These are phyloP conservation scores for Globisporangium rhizosaccharum DNA, from an alignment of 352 stramenopile species.

Conservation along the genomic window DNA sequence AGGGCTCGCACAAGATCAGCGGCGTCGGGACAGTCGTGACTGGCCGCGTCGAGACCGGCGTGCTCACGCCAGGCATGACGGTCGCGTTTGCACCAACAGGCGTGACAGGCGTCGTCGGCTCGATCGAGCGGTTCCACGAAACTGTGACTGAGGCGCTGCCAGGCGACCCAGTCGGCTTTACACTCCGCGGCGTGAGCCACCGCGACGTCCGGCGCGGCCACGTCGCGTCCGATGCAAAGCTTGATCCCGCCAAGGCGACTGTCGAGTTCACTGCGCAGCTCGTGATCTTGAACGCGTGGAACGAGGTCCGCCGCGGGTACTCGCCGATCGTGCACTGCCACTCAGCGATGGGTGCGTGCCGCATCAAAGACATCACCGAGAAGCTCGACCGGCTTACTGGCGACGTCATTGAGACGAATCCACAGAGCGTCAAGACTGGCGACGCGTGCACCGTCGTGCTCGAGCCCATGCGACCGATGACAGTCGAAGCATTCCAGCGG, in stretches of 20 bases:
- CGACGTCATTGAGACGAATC: conserved; percentile 92
- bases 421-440: conserved; percentile 93
- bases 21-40: conserved; percentile 96
- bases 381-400: conserved; percentile 96
- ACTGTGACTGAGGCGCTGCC: conserved; percentile 87
- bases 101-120: conserved; percentile 83
- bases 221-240: conserved; percentile 92
- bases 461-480: conserved; percentile 91
- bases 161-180: conserved; percentile 97
- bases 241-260: conserved; percentile 84
- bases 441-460: conserved; percentile 96
- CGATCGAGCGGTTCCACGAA: conserved; percentile 96
- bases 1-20: conserved; percentile 98
- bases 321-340: conserved; percentile 96
- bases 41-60: conserved; percentile 95
- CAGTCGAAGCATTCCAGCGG: conserved; percentile 95
- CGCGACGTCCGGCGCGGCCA: conserved; percentile 91
- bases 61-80: conserved; percentile 93
- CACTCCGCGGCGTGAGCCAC: conserved; percentile 92
- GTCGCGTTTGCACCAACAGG: conserved; percentile 89
- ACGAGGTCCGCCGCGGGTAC: conserved; percentile 92
- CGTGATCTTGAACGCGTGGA: conserved; percentile 95
- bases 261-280: conserved; percentile 94
- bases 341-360: conserved; percentile 95
- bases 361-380: conserved; percentile 92